phyloP scores from a whole-genome alignment of 371 early-diverging fungal species.

The Mortierella sp. region DNA sequence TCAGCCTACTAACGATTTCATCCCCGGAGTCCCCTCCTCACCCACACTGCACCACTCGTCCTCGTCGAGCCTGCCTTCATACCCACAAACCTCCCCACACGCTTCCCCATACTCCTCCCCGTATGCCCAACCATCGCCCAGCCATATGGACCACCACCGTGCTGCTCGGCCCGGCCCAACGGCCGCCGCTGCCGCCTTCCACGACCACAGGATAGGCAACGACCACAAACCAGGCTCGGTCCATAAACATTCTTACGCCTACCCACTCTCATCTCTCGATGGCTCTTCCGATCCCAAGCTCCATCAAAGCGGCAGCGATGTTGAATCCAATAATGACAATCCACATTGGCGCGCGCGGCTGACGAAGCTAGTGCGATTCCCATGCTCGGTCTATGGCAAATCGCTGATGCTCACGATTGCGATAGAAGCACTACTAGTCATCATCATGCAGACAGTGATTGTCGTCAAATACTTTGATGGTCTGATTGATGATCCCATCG shows the following conservation, averaged over 20 bases:
- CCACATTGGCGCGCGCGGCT: slow-evolving; percentile 15
- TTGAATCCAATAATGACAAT: too few species aligned
- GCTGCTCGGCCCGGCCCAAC: slow-evolving; percentile 24
- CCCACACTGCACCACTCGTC: background rate
- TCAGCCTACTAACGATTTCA: background rate
- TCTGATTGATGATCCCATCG: slow-evolving; percentile 25
- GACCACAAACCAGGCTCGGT: slow-evolving; percentile 21
- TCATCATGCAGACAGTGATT: slow-evolving; percentile 72
- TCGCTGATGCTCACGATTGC: slow-evolving; percentile 58
- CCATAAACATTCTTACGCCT: slow-evolving; percentile 18
- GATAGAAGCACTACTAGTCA: slow-evolving; percentile 74
- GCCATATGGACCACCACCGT: slow-evolving; percentile 37
- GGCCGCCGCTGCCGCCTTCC: background rate
- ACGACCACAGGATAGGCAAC: slow-evolving; percentile 10
- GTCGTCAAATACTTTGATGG: slow-evolving; percentile 64
- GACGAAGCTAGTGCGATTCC: slow-evolving; percentile 26
- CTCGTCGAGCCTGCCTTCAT: background rate
- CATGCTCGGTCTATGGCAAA: slow-evolving; percentile 56
- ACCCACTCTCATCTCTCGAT: slow-evolving; percentile 30
- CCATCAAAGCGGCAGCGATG: background rate
- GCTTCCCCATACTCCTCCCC: slow-evolving; percentile 16
- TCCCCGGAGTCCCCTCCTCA: background rate
- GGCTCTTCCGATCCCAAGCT: background rate
- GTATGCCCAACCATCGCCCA: slow-evolving; percentile 22
- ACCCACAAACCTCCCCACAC: background rate